Base-by-base conservation (phyloP, 139 green algal genomes). In the Chlamydomonas incerta region DNA sequence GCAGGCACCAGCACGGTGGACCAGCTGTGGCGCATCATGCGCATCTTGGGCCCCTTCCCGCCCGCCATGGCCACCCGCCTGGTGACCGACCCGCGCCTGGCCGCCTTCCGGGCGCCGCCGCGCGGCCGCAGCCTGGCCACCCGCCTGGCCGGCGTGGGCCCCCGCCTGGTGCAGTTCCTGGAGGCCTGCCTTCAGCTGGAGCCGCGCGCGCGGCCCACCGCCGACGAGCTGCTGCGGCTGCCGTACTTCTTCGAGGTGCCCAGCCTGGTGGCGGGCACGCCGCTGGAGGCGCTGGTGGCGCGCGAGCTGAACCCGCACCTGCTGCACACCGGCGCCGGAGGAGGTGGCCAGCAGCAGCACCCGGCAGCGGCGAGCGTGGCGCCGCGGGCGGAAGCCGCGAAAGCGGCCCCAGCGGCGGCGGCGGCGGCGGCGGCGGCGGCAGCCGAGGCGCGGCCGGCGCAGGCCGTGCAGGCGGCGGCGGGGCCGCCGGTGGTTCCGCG, bases 1-100 rank as follows among this genome's bases (percentile, higher is more conserved):
- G 1, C 46, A 83, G 76, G 76, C 76, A 83, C 76, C 41, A 50
- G 29, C 41, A 83, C 76, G 28, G 63, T 65, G 57, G 63, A 83
- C 76, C 76, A 74, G 76, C 76, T 83, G 41, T 83, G 76, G 76
- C 76, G 76, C 63, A 74, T 83, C 63, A 83, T 83, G 76, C 63
- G 76, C n/a, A 50, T 83, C 0, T 74, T 83, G 4, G 76, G 76
- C 15, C 57, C 34, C 23, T 41, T 83, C 28, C 76, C 76, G 3
- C 41, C 41, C n/a, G 23, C 71, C 62, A 83, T 83, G 76, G 41
- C 63, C 0, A 15, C 5, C 0, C 76, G 62, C 21, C n/a, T 74
- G 29, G 3, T 13, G 20, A 28, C 33, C 13, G 76, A 83, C 63
- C 14, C 41, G 11, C 62, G 76, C 26, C 76, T 83, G 41, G 76